A percentile compares a stretch with the other conserved stretches of the same genome.
Conservation (phyloP, 164 flowering plant species). For the Macadamia integrifolia region DNA sequence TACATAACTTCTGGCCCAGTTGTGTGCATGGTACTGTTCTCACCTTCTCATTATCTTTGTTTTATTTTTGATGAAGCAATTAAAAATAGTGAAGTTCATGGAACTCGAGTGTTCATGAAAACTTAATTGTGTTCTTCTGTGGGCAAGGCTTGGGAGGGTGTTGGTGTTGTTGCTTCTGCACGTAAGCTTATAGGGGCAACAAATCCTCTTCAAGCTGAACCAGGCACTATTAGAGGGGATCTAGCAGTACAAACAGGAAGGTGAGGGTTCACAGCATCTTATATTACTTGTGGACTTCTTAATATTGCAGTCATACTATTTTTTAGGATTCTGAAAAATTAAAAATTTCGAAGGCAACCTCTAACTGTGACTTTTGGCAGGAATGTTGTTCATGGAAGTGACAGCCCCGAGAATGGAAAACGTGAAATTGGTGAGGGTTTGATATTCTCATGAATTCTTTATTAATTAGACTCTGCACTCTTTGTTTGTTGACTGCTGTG, state of each 20-base stretch:
- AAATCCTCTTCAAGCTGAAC: conserved; percentile 93
- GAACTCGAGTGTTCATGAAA: neutral
- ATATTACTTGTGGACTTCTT: neutral
- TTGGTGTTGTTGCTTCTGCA: conserved; percentile 93
- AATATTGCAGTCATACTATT: neutral
- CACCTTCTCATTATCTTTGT: neutral
- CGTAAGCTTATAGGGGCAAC: conserved; percentile 92
- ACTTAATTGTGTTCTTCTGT: conserved; percentile 3
- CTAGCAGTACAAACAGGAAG: conserved; percentile 98
- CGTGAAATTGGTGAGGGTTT: conserved; percentile 76
- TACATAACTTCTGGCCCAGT: conserved; percentile 29
- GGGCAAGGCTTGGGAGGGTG: conserved; percentile 93
- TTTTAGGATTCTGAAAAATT: neutral
- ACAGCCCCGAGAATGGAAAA: conserved; percentile 92
- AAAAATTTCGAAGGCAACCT: neutral
- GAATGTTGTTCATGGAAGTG: conserved; percentile 98
- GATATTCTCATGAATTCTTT: neutral
- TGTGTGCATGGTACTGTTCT: neutral
- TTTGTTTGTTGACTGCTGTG: conserved; percentile 4
- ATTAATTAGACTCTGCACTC: neutral
- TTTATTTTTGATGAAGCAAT: neutral
- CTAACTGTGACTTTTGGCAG: conserved; percentile 36
- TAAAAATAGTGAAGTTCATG: neutral
- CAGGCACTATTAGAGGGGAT: conserved; percentile 90
- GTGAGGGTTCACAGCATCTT: conserved; percentile 27